Percentiles rank a stretch among this genome's conserved stretches.
Evolutionary conservation across 176 grass and related monocot genomes (phyloP).

Genomic region (Musa acuminata): DNA sequence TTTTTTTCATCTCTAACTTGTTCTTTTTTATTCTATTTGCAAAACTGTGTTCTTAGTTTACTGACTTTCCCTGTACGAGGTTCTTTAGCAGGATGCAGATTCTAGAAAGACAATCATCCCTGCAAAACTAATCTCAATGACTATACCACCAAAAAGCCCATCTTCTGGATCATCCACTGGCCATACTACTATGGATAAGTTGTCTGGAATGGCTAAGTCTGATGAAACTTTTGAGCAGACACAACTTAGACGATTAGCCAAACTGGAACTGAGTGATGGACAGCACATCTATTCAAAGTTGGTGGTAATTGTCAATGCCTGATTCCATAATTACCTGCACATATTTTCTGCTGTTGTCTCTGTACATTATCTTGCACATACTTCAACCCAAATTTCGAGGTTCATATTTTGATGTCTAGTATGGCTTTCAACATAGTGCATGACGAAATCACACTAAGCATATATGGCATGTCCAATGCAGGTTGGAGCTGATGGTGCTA

Average conservation of each 20-base stretch:
- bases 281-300: constrained; percentile 64
- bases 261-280: constrained; percentile 74
- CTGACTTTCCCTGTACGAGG: not conserved
- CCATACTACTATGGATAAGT: constrained; percentile 10
- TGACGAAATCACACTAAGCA: not conserved
- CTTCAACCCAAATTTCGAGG: not conserved
- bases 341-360: not conserved
- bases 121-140: constrained; percentile 58
- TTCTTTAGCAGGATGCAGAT: constrained; percentile 45
- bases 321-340: constrained; percentile 11
- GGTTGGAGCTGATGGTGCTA: constrained; percentile 87
- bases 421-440: constrained; percentile 5
- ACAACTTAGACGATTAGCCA: constrained; percentile 43
- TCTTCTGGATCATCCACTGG: constrained; percentile 12
- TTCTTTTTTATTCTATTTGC: not conserved
- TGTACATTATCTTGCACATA: not conserved
- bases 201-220: constrained; percentile 22
- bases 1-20: not conserved
- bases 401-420: not conserved
- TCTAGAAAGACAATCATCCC: constrained; percentile 52
- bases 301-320: constrained; percentile 54
- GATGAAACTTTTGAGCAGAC: constrained; percentile 26
- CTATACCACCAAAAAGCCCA: constrained; percentile 32
- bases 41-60: not conserved
- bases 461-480: constrained; percentile 21